phyloP scores from a whole-genome alignment of 1,284 basidiomycete species.

The Volvariella surrecta region DNA sequence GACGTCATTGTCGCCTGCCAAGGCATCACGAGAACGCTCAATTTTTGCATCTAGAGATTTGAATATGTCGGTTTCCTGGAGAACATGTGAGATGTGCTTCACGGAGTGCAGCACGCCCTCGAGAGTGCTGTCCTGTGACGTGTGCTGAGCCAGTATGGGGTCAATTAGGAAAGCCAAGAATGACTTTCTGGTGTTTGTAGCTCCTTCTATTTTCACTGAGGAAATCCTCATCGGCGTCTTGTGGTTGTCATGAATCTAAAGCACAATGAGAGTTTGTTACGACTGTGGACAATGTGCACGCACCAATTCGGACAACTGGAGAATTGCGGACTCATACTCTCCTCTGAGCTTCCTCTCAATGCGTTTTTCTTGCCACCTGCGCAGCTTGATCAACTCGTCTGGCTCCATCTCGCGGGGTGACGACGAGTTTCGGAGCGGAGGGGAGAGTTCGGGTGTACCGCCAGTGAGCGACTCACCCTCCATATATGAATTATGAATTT shows the following conservation, averaged over 20 bases:
- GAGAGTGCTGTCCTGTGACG: conserved; percentile 29
- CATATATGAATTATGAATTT: not conserved
- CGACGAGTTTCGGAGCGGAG: conserved; percentile 45
- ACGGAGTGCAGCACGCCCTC: conserved; percentile 63
- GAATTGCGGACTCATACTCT: conserved; percentile 69
- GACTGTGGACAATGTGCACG: conserved; percentile 18
- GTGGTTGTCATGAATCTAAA: conserved; percentile 59
- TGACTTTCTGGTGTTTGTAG: conserved; percentile 62
- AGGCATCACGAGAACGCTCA: conserved; percentile 49
- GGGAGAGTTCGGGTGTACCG: conserved; percentile 21
- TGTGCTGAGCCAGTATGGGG: conserved; percentile 36
- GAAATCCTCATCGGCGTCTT: conserved; percentile 53
- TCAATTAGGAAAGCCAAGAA: conserved; percentile 77
- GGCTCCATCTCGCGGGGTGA: conserved; percentile 49
- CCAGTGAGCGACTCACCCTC: not conserved
- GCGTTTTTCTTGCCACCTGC: conserved; percentile 66
- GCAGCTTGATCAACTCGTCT: conserved; percentile 40
- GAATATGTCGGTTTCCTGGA: conserved; percentile 72
- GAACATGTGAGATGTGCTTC: conserved; percentile 53
- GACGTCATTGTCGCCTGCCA: conserved; percentile 65
- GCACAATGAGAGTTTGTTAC: not conserved
- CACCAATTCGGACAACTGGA: conserved; percentile 66
- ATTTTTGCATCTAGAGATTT: conserved; percentile 64
- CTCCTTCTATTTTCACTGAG: conserved; percentile 76
- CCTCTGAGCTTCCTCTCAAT: conserved; percentile 59